Evolutionary conservation across 2,329 filamentous ascomycete genomes (phyloP).

Genomic region (Cladosporium colombiae): DNA sequence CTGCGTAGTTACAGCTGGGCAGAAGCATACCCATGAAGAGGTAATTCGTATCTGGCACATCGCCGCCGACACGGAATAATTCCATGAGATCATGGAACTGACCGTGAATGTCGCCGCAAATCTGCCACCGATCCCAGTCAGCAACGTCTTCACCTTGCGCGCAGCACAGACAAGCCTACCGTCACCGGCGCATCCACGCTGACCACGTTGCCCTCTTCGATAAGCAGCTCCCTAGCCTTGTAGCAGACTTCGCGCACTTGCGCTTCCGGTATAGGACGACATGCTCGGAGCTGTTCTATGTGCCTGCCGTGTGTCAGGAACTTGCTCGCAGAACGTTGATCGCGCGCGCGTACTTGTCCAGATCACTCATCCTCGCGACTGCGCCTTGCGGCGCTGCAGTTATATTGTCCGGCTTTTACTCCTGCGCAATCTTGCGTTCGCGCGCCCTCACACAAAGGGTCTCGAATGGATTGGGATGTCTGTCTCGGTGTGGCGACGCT

Average conservation of each 20-base stretch:
- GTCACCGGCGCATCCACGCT: constrained; percentile 93
- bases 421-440: not conserved
- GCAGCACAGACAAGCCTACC: constrained; percentile 50
- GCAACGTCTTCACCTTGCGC: not conserved
- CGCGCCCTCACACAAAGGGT: not conserved
- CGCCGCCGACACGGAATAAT: constrained; percentile 87
- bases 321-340: constrained; percentile 20
- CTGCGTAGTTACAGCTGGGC: constrained; percentile 28
- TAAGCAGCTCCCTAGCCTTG: constrained; percentile 91
- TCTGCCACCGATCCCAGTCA: constrained; percentile 51
- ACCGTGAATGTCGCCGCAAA: constrained; percentile 95
- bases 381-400: constrained; percentile 18
- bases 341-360: constrained; percentile 71
- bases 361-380: constrained; percentile 73
- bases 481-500: not conserved
- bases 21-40: constrained; percentile 79
- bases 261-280: constrained; percentile 90
- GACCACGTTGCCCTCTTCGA: constrained; percentile 97
- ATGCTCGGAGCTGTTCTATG: constrained; percentile 92
- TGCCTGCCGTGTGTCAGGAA: constrained; percentile 59
- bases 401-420: constrained; percentile 2
- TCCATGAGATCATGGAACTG: constrained; percentile 98
- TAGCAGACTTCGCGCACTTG: constrained; percentile 97
- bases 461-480: not conserved
- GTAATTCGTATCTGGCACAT: constrained; percentile 94